Conservation (phyloP, 495 filamentous ascomycete genomes). For the Neurospora pannonica region DNA sequence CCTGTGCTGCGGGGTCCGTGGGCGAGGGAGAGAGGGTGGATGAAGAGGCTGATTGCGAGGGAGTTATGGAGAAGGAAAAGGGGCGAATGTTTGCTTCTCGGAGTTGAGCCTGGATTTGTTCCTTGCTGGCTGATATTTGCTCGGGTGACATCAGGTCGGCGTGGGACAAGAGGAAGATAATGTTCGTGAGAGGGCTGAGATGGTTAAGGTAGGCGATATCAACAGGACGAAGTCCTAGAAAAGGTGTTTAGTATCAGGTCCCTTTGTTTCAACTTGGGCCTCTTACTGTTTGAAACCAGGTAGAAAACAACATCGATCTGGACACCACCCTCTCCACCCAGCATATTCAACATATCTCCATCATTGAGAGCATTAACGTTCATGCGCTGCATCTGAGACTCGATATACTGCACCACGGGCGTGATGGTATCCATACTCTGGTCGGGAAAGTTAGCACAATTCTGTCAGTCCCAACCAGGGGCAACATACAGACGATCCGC, state of each 20-base stretch:
- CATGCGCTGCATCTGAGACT: constrained; percentile 59
- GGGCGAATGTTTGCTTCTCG: constrained; percentile 50
- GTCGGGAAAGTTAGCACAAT: constrained; percentile 1
- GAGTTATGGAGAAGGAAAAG: constrained; percentile 52
- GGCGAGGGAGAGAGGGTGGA: not conserved
- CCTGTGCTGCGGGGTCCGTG: constrained; percentile 19
- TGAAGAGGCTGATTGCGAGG: not conserved
- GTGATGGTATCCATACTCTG: constrained; percentile 57
- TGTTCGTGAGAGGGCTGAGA: constrained; percentile 70
- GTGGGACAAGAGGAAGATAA: constrained; percentile 76
- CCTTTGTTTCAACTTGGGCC: not conserved
- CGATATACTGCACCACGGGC: constrained; percentile 63
- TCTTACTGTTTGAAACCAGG: constrained; percentile 44
- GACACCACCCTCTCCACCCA: constrained; percentile 78
- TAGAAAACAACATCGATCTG: constrained; percentile 89
- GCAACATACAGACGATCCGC: constrained; percentile 47
- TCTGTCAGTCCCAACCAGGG: not conserved
- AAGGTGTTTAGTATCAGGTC: not conserved
- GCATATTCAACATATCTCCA: constrained; percentile 65
- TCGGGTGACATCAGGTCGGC: constrained; percentile 57
- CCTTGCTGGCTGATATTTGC: constrained; percentile 53
- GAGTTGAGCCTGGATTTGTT: constrained; percentile 50
- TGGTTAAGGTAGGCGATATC: constrained; percentile 72
- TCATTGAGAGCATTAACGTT: constrained; percentile 52
- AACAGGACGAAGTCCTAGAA: constrained; percentile 54